Conservation (phyloP, 148 eudicot genomes). For the Gaultheria prostrata region DNA sequence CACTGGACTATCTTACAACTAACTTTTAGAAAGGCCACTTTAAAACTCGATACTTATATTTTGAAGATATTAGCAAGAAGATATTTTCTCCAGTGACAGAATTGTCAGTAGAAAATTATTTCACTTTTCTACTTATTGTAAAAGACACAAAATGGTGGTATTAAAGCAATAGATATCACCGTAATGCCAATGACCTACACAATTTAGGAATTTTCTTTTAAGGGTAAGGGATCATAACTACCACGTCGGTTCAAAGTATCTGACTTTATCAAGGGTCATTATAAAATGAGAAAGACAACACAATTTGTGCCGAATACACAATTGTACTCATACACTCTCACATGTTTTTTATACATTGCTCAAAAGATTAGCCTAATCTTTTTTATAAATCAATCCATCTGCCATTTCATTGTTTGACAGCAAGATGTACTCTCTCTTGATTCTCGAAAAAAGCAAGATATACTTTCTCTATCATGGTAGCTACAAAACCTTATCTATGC, state of each 20-base stretch:
- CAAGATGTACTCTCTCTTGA: background rate
- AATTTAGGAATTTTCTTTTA: background rate
- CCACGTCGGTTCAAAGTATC: background rate
- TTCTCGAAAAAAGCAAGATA: background rate
- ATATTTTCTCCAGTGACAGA: background rate
- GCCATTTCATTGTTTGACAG: background rate
- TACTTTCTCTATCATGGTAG: background rate
- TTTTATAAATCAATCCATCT: background rate
- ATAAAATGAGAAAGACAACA: background rate
- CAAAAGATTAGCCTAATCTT: background rate
- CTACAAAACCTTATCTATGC: background rate
- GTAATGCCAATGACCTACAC: too few species aligned
- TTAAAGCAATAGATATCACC: background rate
- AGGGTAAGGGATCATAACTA: background rate
- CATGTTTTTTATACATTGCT: background rate
- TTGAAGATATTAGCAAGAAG: background rate
- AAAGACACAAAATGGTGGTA: background rate
- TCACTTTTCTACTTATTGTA: background rate
- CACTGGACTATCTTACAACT: background rate
- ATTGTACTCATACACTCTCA: background rate
- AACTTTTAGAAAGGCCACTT: background rate
- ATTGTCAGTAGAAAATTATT: background rate
- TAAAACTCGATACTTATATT: background rate
- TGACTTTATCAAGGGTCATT: background rate
- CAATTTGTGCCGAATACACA: background rate